Conservation (phyloP, 225 moss, liverwort and hornwort species). For the Takakia lepidozioides region DNA sequence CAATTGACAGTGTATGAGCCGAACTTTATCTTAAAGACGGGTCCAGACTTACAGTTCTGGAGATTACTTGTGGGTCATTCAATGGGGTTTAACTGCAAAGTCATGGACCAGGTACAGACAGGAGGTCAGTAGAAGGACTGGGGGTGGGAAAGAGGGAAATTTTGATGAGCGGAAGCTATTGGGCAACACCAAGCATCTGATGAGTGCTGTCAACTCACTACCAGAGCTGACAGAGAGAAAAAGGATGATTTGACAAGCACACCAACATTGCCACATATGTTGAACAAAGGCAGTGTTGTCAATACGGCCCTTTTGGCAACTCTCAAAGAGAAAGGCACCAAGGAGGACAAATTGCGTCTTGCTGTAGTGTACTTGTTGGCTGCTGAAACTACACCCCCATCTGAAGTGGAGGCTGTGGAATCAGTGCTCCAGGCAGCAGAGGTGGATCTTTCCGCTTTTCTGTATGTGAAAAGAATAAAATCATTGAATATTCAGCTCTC, state of each 20-base stretch:
- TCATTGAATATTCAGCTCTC: slow-evolving; percentile 70
- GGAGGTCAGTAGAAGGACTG: slow-evolving; percentile 77
- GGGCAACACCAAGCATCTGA: slow-evolving; percentile 89
- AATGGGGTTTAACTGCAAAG: too few relatives aligned
- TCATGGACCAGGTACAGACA: slow-evolving; percentile 94
- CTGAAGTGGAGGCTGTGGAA: slow-evolving; percentile 90
- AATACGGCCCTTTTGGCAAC: slow-evolving; percentile 48
- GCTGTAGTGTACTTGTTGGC: slow-evolving; percentile 87
- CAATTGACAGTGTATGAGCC: too few relatives aligned
- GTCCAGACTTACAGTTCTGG: too few relatives aligned
- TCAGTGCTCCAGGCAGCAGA: slow-evolving; percentile 72
- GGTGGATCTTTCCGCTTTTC: slow-evolving; percentile 74
- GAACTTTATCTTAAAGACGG: too few relatives aligned
- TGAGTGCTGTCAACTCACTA: slow-evolving; percentile 84
- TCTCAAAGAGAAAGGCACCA: slow-evolving; percentile 76
- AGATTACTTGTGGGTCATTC: too few relatives aligned
- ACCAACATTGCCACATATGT: slow-evolving; percentile 84
- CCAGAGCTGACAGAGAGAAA: slow-evolving; percentile 98
- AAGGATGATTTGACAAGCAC: slow-evolving; percentile 89
- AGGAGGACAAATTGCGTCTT: slow-evolving; percentile 80
- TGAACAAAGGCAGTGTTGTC: slow-evolving; percentile 70
- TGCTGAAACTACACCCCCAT: slow-evolving; percentile 65
- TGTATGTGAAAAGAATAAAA: slow-evolving; percentile 94
- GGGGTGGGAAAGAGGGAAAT: slow-evolving; percentile 51
- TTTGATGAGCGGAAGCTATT: slow-evolving; percentile 82